These are phyloP conservation scores for Clitocybe nebularis DNA, from an alignment of 1,284 basidiomycete species.

Conservation along the genomic window DNA sequence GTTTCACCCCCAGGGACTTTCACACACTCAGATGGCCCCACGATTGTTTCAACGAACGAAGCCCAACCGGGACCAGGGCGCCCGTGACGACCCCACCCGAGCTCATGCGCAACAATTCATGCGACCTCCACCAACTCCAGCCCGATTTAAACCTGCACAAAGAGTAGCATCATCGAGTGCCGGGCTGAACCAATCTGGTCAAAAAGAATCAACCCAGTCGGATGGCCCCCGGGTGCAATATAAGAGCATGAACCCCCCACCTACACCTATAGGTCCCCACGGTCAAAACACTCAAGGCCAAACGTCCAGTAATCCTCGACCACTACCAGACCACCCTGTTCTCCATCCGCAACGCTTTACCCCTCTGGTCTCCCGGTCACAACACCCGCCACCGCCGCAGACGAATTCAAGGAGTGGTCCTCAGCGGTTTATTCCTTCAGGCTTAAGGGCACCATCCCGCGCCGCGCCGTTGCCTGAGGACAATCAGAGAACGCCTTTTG, in stretches of 20 bases:
- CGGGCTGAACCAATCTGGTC: slow-evolving; percentile 5
- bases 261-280: slow-evolving; percentile 26
- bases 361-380: slow-evolving; percentile 13
- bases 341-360: slow-evolving; percentile 9
- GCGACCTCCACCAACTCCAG: slow-evolving; percentile 23
- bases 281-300: not conserved
- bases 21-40: slow-evolving; percentile 32
- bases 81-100: slow-evolving; percentile 4
- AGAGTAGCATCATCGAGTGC: not conserved
- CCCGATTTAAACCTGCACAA: slow-evolving; percentile 22
- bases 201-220: slow-evolving; percentile 5
- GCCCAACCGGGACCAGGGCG: slow-evolving; percentile 6
- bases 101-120: slow-evolving; percentile 11
- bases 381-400: slow-evolving; percentile 17
- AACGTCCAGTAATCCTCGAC: too few species aligned
- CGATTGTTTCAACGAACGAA: slow-evolving; percentile 22
- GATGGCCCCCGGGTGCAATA: slow-evolving; percentile 9
- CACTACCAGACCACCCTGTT: slow-evolving; percentile 11
- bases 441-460: slow-evolving; percentile 27
- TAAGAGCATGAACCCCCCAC: slow-evolving; percentile 32
- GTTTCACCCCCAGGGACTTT: slow-evolving; percentile 27
- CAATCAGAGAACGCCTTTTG: slow-evolving; percentile 47
- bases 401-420: slow-evolving; percentile 13
- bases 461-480: slow-evolving; percentile 18
- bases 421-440: slow-evolving; percentile 22